Base-by-base conservation (phyloP, 768 basidiomycete genomes). In the Lentinula raphanica region DNA sequence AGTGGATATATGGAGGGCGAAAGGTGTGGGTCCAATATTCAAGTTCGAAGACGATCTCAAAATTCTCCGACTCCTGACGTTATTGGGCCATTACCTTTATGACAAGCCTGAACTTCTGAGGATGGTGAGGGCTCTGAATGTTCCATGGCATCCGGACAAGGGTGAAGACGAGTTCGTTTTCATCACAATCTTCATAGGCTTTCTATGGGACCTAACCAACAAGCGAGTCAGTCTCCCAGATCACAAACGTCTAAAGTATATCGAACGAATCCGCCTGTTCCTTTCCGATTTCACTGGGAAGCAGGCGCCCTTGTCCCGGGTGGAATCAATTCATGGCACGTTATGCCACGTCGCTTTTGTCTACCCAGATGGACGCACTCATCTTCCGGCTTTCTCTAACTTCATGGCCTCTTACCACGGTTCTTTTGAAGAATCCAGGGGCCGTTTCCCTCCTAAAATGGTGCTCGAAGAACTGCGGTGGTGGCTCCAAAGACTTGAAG, bases 271-370 rank as follows among this genome's bases (percentile, higher is more conserved):
- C 5, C 27, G 31, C 2, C n/a, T n/a, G n/a, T 66, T 67, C 39
- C 53, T 71, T 2, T 38, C 11, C 1, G 13, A 4, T 2, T 58
- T 27, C 32, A 11, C 48, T 0, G 4, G 29, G 0, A 15, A 28
- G 0, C 27, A 11, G 0, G 58, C 49, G 46, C 44, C 2, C 6
- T 58, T 60, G 25, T 32, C 49, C 13, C 60, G 62, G 0, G 38
- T 66, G 0, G 46, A 66, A 55, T 66, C 58, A 8, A 56, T 77
- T 3, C 60, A 66, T 45, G 70, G 74, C 0, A 68, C 71, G 1
- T 61, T 76, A 0, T 68, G 65, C 5, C 74, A 76, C 46, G 62
- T 69, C 25, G 48, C 70, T 2, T 74, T 73, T 38, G 68, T 73
- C 4, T 68, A 71, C 49, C 51, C 56, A 0, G 56, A 58, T 0